Evolutionary conservation across 1,139 yeast species (phyloP).

Genomic region (Suhomyces maxii): DNA sequence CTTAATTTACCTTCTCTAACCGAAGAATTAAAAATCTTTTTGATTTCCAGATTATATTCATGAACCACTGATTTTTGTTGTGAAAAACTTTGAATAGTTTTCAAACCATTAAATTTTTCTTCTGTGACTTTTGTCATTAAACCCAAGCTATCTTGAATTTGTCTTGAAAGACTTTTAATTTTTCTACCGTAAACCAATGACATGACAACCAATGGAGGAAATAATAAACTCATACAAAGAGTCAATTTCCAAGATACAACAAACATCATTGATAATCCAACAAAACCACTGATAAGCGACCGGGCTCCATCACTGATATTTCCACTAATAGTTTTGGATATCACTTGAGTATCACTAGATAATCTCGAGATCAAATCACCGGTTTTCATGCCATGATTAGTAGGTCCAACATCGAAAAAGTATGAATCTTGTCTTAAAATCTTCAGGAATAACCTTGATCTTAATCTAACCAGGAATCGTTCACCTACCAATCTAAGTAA

Average conservation of each 20-base stretch:
- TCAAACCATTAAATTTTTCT: constrained; percentile 83
- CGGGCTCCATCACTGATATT: constrained; percentile 90
- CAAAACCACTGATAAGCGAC: constrained; percentile 73
- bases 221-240: constrained; percentile 67
- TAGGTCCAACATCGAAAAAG: constrained; percentile 80
- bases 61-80: constrained; percentile 63
- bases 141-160: constrained; percentile 84
- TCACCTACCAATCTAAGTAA: constrained; percentile 80
- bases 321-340: constrained; percentile 82
- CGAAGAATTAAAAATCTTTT: constrained; percentile 72
- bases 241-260: constrained; percentile 81
- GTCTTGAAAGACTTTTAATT: constrained; percentile 71
- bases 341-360: constrained; percentile 87
- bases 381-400: constrained; percentile 57
- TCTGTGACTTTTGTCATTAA: constrained; percentile 86
- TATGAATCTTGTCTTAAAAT: constrained; percentile 86
- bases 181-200: constrained; percentile 78
- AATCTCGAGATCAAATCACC: constrained; percentile 91
- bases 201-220: constrained; percentile 80
- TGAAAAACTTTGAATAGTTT: constrained; percentile 86
- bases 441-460: constrained; percentile 73
- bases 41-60: constrained; percentile 61
- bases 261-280: constrained; percentile 86
- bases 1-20: constrained; percentile 77
- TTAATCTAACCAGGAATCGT: constrained; percentile 75